Evolutionary conservation across 2,329 filamentous ascomycete genomes (phyloP).

Genomic region (Orbilia brochopaga): DNA sequence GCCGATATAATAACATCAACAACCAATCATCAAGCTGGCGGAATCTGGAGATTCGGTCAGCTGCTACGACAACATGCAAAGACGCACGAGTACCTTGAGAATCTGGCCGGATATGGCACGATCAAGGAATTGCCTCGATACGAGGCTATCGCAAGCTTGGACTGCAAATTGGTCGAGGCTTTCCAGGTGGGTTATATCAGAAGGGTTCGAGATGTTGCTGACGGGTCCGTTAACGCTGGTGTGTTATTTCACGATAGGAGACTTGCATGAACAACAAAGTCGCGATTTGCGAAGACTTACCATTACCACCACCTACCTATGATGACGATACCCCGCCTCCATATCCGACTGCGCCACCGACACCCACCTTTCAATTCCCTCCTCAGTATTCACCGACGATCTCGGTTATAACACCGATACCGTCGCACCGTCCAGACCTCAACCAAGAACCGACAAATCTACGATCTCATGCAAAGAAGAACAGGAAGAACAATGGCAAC

Average conservation of each 20-base stretch:
- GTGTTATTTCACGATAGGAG: conserved; percentile 10
- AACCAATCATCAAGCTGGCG: conserved; percentile 3
- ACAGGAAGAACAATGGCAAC: conserved; percentile 10
- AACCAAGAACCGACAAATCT: conserved; percentile 41
- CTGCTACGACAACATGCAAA: neutral
- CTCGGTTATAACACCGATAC: conserved; percentile 7
- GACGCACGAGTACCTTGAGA: conserved; percentile 16
- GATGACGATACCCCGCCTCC: conserved; percentile 12
- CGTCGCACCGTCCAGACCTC: conserved; percentile 21
- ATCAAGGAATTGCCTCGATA: conserved; percentile 37
- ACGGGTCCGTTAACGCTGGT: no score
- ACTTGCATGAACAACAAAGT: conserved; percentile 1
- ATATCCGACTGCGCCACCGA: conserved; percentile 8
- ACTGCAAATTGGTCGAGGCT: conserved; percentile 22
- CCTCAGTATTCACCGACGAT: conserved; percentile 28
- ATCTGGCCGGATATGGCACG: neutral
- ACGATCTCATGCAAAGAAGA: conserved; percentile 34
- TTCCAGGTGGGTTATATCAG: conserved; percentile 23
- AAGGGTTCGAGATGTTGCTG: conserved; percentile 15
- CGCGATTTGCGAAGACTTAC: neutral
- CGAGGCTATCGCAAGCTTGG: conserved; percentile 14
- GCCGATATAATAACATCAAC: conserved; percentile 47
- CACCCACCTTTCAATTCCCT: conserved; percentile 11
- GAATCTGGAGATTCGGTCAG: neutral
- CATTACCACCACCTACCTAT: conserved; percentile 20